Conservation (phyloP, 495 filamentous ascomycete genomes). For the Cryomyces minteri region DNA sequence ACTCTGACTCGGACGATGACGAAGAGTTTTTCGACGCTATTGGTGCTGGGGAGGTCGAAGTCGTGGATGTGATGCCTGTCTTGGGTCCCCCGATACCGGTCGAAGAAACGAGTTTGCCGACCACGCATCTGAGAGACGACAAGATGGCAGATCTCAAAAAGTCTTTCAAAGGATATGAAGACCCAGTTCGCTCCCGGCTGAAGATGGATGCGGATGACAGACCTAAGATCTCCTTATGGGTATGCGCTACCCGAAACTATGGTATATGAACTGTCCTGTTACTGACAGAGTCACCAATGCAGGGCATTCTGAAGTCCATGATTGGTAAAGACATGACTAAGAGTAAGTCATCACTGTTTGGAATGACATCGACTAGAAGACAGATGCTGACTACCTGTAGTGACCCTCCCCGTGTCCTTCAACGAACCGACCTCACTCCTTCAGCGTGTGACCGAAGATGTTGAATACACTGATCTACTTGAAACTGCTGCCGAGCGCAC, state of each 20-base stretch:
- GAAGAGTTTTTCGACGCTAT: slow-evolving; percentile 98
- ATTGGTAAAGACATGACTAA: slow-evolving; percentile 99
- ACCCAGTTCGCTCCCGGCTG: slow-evolving; percentile 54
- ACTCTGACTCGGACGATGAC: slow-evolving; percentile 53
- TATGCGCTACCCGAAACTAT: slow-evolving; percentile 25
- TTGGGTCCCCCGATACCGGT: slow-evolving; percentile 14
- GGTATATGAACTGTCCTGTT: no score
- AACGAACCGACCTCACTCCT: slow-evolving; percentile 97
- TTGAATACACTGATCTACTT: slow-evolving; percentile 91
- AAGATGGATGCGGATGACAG: slow-evolving; percentile 86
- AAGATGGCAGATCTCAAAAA: slow-evolving; percentile 41
- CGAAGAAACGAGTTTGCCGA: slow-evolving; percentile 23
- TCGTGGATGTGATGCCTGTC: slow-evolving; percentile 36
- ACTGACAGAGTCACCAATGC: not conserved
- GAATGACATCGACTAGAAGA: slow-evolving; percentile 1
- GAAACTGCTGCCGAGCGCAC: slow-evolving; percentile 72
- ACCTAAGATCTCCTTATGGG: slow-evolving; percentile 91
- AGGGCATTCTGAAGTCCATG: slow-evolving; percentile 98
- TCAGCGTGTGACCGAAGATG: slow-evolving; percentile 87
- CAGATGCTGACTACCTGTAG: no score
- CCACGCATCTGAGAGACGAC: slow-evolving; percentile 26
- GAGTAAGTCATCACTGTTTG: slow-evolving; percentile 17
- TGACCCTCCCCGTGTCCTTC: slow-evolving; percentile 96
- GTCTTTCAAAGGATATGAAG: slow-evolving; percentile 83
- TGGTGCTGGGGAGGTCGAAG: slow-evolving; percentile 78